Base-by-base conservation (phyloP, 1,284 basidiomycete genomes). In the Coniferiporia sulphurascens region DNA sequence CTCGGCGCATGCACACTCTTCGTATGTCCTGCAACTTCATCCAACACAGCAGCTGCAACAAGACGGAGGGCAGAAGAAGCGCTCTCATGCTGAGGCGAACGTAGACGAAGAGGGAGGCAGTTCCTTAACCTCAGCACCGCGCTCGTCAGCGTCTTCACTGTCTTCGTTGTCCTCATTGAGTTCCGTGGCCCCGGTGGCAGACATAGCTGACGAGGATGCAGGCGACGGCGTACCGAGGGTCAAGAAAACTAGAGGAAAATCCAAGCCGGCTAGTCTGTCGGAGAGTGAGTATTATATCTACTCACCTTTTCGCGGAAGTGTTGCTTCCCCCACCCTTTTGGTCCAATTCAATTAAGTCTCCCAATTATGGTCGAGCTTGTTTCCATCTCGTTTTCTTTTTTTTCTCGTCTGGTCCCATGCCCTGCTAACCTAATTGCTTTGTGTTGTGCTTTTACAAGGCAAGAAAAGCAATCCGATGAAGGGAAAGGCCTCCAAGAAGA, bases 291-390 rank as follows among this genome's bases (percentile, higher is more conserved):
- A 53, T 35, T 58, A 9, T 64, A 52, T 36, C 36, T 59, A 32
- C 45, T 59, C 64, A 57, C 62, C 67, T 53, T 55, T 67, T 62
- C 52, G 27, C 27, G 27, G 27, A 27, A 27, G 27, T 27, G 27
- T 27, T 27, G 27, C 59, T 55, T 63, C 50, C 48, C 59, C 55
- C 50, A 46, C 59, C 55, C 44, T 49, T 34, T 51, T 56, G 56
- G 48, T 15, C 52, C 78, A 81, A 72, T 41, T 69, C 77, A 55
- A 82, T 83, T 43, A 83, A 83, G 70, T 80, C 86, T 64, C 84
- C 83, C 48, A 84, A 84, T 83, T 65, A 84, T 77, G n/a, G n/a
- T n/a, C n/a, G n/a, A n/a, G 62, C 65, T 38, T 49, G 59, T 51
- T 49, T 54, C 45, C 56, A 70, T 27, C 15, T n/a, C 48, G 35